A percentile compares a stretch with the other conserved stretches of the same genome.
phyloP scores from a whole-genome alignment of 2,329 filamentous ascomycete genomes.

The Colletotrichum eleusines region DNA sequence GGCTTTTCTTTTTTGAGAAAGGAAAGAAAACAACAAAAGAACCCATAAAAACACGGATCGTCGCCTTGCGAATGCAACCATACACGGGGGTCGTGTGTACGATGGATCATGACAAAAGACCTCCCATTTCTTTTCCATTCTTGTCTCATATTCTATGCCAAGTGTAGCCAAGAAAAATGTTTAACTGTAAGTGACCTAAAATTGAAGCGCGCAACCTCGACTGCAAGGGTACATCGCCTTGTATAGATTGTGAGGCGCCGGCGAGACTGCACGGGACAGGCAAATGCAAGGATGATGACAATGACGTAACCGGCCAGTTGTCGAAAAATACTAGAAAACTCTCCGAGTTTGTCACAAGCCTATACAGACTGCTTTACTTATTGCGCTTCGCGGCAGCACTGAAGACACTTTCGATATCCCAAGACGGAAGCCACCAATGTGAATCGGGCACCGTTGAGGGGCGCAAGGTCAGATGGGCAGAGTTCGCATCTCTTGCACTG shows the following conservation, averaged over 20 bases:
- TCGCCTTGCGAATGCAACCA: not conserved
- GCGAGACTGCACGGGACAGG: too few species aligned
- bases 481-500: not conserved
- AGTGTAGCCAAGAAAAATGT: accelerated
- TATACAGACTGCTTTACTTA: not conserved
- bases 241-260: not conserved
- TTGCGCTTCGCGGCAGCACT: not conserved
- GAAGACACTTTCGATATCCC: not conserved
- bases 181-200: too few species aligned
- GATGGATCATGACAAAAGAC: constrained; percentile 3
- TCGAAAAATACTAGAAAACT: not conserved
- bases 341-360: too few species aligned
- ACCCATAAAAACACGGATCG: not conserved
- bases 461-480: not conserved
- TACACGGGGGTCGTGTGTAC: not conserved
- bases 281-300: too few species aligned
- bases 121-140: too few species aligned
- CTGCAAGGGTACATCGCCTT: not conserved
- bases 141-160: accelerated
- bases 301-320: accelerated
- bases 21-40: too few species aligned
- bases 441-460: not conserved
- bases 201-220: not conserved
- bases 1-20: not conserved
- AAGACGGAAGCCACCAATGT: not conserved